A percentile compares a stretch with the other conserved stretches of the same genome.
Evolutionary conservation across 2,329 filamentous ascomycete genomes (phyloP).

Genomic region (Pseudogymnoascus sp.): DNA sequence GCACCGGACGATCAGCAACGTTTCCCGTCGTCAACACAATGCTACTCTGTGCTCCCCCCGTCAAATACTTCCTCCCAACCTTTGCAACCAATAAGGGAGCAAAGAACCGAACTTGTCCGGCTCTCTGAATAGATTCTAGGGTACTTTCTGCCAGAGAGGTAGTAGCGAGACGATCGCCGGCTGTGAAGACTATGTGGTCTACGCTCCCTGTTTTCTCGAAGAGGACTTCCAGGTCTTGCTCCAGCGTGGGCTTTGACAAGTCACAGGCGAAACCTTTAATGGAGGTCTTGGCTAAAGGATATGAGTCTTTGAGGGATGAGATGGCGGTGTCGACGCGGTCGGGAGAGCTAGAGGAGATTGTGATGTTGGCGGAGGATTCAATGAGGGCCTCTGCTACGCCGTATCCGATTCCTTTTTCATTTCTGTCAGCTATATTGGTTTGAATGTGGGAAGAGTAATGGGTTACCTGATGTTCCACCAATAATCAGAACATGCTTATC

Average conservation of each 20-base stretch:
- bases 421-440: background rate
- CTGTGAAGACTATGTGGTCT: conserved; percentile 25
- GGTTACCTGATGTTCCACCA: conserved; percentile 22
- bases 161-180: conserved; percentile 17
- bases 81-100: conserved; percentile 23
- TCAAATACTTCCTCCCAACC: conserved; percentile 15
- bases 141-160: conserved; percentile 14
- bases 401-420: conserved; percentile 18
- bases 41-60: background rate
- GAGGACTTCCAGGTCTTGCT: conserved; percentile 34
- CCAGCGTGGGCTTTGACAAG: conserved; percentile 15
- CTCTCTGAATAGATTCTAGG: conserved; percentile 13
- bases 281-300: background rate
- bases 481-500: conserved; percentile 24
- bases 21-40: background rate
- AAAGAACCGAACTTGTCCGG: conserved; percentile 22
- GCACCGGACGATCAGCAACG: background rate
- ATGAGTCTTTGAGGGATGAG: conserved; percentile 8
- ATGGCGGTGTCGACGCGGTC: conserved; percentile 12
- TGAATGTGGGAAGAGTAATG: background rate
- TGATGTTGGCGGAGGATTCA: conserved; percentile 20
- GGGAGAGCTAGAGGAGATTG: conserved; percentile 15
- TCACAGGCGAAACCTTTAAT: conserved; percentile 20
- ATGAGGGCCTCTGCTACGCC: conserved; percentile 24
- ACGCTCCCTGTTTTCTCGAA: conserved; percentile 30